Conservation (phyloP, 371 early-diverging fungal genomes). For the Mucor sp. region DNA sequence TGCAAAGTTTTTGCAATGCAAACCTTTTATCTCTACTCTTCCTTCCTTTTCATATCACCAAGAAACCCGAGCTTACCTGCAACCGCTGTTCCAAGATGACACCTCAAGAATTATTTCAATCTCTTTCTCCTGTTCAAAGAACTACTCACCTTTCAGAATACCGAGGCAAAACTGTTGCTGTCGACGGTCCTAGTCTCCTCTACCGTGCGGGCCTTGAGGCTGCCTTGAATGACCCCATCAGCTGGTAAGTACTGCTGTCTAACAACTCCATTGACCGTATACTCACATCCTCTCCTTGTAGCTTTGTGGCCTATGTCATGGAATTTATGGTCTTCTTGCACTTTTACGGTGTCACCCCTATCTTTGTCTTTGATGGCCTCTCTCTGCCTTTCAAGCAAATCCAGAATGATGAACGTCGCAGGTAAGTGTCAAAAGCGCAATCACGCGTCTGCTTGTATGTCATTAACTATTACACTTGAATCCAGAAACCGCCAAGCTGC, state of each 20-base stretch:
- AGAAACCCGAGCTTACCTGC: neutral
- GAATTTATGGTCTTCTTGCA: slow-evolving; percentile 69
- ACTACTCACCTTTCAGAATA: slow-evolving; percentile 67
- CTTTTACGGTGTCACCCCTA: slow-evolving; percentile 74
- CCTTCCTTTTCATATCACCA: too few species aligned
- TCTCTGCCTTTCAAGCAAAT: slow-evolving; percentile 80
- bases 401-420: slow-evolving; percentile 73
- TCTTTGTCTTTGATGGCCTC: slow-evolving; percentile 98
- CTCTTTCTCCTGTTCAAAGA: slow-evolving; percentile 70
- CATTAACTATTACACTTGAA: neutral
- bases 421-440: neutral
- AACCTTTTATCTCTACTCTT: too few species aligned
- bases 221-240: slow-evolving; percentile 60
- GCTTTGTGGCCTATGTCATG: slow-evolving; percentile 81
- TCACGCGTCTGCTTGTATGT: neutral
- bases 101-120: slow-evolving; percentile 80
- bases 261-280: neutral
- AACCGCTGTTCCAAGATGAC: slow-evolving; percentile 67
- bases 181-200: slow-evolving; percentile 96
- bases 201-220: slow-evolving; percentile 85
- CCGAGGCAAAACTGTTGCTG: slow-evolving; percentile 74
- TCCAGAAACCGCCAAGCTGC: neutral
- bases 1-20: too few species aligned
- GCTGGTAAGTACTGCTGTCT: slow-evolving; percentile 48
- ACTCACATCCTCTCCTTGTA: slow-evolving; percentile 23